phyloP scores from a whole-genome alignment of 2,329 filamentous ascomycete species.

The Fusarium pseudoanthophilum region DNA sequence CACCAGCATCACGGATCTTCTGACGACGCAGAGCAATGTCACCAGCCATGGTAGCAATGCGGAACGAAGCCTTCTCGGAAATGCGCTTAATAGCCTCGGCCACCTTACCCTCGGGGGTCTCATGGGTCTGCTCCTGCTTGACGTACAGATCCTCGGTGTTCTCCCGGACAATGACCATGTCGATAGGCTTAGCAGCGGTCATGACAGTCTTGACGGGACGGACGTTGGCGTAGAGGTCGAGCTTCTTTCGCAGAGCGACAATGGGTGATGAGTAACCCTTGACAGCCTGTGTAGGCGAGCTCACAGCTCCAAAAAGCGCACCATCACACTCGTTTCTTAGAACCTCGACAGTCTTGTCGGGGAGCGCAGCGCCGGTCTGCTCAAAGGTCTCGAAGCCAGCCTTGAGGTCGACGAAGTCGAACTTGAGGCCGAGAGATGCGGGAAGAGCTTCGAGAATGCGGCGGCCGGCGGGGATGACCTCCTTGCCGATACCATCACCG shows the following conservation, averaged over 20 bases:
- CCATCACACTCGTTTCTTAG: slow-evolving; percentile 93
- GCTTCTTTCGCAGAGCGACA: slow-evolving; percentile 92
- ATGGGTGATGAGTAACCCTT: slow-evolving; percentile 97
- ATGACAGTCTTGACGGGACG: slow-evolving; percentile 89
- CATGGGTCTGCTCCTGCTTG: slow-evolving; percentile 90
- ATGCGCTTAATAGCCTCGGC: slow-evolving; percentile 99
- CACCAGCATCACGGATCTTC: slow-evolving; percentile 73
- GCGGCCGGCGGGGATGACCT: slow-evolving; percentile 95
- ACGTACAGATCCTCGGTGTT: slow-evolving; percentile 99
- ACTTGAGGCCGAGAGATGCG: slow-evolving; percentile 88
- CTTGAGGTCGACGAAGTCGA: slow-evolving; percentile 92
- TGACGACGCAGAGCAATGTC: slow-evolving; percentile 92
- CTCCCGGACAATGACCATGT: slow-evolving; percentile 98
- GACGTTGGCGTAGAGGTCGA: slow-evolving; percentile 97
- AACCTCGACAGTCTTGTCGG: slow-evolving; percentile 89
- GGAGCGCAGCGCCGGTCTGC: slow-evolving; percentile 86
- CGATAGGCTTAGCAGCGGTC: slow-evolving; percentile 76
- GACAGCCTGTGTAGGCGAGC: slow-evolving; percentile 88
- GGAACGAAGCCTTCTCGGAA: slow-evolving; percentile 81
- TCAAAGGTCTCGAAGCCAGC: slow-evolving; percentile 96
- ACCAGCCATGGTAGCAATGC: slow-evolving; percentile 93
- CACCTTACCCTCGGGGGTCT: slow-evolving; percentile 80
- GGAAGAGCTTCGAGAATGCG: slow-evolving; percentile 93
- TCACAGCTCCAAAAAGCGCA: slow-evolving; percentile 95
- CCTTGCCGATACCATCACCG: slow-evolving; percentile 97